Conservation (phyloP, 441 rosid species). For the Breynia disticha region DNA sequence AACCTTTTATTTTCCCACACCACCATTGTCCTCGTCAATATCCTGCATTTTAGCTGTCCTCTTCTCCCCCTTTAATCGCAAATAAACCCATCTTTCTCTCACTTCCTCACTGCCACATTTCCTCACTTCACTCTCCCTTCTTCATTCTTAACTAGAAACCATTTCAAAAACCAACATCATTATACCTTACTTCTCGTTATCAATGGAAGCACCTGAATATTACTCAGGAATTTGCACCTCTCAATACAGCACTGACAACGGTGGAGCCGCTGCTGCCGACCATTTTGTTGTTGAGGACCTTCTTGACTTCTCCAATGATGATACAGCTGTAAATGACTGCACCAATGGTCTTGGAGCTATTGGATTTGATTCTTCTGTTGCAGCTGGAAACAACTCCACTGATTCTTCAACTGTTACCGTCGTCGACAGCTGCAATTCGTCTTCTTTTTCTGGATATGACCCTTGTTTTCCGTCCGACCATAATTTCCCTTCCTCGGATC, state of each 20-base stretch:
- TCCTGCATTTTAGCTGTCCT: constrained; percentile 63
- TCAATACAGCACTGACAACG: constrained; percentile 6
- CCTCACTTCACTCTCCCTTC: constrained; percentile 25
- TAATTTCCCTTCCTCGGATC: constrained; percentile 27
- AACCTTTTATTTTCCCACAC: background rate
- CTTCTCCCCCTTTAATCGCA: constrained; percentile 76
- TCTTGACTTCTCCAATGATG: constrained; percentile 71
- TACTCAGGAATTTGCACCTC: background rate
- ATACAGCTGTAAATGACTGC: constrained; percentile 21
- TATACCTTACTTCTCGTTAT: too few relatives aligned
- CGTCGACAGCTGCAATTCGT: constrained; percentile 53
- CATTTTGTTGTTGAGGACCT: constrained; percentile 86
- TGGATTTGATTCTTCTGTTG: constrained; percentile 9
- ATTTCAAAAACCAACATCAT: background rate
- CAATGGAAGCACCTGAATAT: constrained; percentile 52
- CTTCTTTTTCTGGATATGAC: constrained; percentile 39
- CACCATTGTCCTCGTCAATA: constrained; percentile 30
- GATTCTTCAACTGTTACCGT: constrained; percentile 54
- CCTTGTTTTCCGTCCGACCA: constrained; percentile 28
- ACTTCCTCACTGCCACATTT: constrained; percentile 22
- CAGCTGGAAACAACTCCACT: constrained; percentile 29
- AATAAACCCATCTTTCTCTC: constrained; percentile 37
- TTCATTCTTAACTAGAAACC: constrained; percentile 2
- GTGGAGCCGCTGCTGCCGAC: constrained; percentile 27
- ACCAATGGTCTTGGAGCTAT: constrained; percentile 6